Base-by-base conservation (phyloP, 768 basidiomycete species). In the Tricholoma sp. region DNA sequence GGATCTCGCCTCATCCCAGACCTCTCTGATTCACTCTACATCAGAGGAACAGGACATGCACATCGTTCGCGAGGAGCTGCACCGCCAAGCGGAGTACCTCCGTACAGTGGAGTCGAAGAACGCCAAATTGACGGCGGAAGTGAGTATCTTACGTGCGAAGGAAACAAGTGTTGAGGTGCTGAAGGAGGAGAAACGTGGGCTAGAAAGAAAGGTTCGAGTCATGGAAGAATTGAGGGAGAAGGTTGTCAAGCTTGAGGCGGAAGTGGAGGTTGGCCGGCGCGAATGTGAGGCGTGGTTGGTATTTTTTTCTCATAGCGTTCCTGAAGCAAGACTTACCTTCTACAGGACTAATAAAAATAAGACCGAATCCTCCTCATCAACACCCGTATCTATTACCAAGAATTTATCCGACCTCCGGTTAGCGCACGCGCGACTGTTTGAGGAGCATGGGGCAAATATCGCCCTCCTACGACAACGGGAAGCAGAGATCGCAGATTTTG, bases 161-260 rank as follows among this genome's bases (percentile, higher is more conserved):
- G 74, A 84, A n/a, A 69, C 75, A 6, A 85, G 80, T 59, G 70
- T 88, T 2, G 88, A 89, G 57, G 84, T 92, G 2, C 65, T 93
- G 34, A 74, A 80, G 32, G 91, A 92, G 65, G 87, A 92, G 70
- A 53, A 53, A 15, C 39, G 39, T n/a, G 52, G 52, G 13, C 20
- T 53, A n/a, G 52, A 53, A 13, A 17, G 29, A 11, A 53, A 53
- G 13, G 39, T 53, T 31, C 39, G 29, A 9, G 20, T 44, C 4
- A 18, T 53, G 41, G 52, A 53, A 3, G 28, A 53, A 5, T 9
- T 53, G 17, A 53, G 52, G 90, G 52, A 53, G n/a, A 53, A 42
- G 39, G 52, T 53, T 9, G 52, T 44, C 8, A 34, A 15, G 29
- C 52, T 53, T 11, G 52, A 53, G 44, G 52, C 52, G 7, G 52